Conservation (phyloP, 192 early-diverging fungal species). For the Linnemannia hyalina region DNA sequence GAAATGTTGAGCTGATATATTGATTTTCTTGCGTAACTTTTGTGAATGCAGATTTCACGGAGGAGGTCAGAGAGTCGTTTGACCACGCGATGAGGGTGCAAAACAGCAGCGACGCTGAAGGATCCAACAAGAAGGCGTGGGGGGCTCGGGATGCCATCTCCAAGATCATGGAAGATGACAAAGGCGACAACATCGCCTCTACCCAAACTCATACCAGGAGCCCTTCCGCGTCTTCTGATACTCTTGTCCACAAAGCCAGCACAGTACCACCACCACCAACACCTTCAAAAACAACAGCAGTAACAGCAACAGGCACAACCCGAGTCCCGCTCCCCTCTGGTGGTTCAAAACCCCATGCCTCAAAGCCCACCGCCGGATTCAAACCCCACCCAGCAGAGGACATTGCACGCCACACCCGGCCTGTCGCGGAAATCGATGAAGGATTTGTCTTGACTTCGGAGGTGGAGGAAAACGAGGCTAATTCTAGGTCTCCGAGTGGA, state of each 20-base stretch:
- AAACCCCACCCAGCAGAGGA: background rate
- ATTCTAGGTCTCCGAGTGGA: background rate
- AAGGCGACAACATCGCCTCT: background rate
- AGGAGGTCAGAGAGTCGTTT: constrained; percentile 25
- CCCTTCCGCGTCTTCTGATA: too few relatives aligned
- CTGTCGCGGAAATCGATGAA: background rate
- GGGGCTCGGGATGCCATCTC: constrained; percentile 12
- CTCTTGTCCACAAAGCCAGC: background rate
- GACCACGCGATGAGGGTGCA: constrained; percentile 18
- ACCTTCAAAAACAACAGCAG: background rate
- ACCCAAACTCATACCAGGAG: too few relatives aligned
- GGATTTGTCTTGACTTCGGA: background rate
- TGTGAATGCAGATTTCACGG: constrained; percentile 5
- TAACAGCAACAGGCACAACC: background rate
- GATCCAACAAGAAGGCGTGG: constrained; percentile 3
- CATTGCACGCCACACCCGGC: background rate
- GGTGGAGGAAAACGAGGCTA: background rate
- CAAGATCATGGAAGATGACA: constrained; percentile 16
- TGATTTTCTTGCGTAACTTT: background rate
- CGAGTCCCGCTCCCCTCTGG: background rate
- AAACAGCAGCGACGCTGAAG: background rate
- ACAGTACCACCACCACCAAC: background rate
- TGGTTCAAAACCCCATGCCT: background rate
- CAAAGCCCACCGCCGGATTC: background rate
- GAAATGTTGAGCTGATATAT: background rate